Conservation (phyloP, 495 filamentous ascomycete genomes). For the Neurospora terricola region DNA sequence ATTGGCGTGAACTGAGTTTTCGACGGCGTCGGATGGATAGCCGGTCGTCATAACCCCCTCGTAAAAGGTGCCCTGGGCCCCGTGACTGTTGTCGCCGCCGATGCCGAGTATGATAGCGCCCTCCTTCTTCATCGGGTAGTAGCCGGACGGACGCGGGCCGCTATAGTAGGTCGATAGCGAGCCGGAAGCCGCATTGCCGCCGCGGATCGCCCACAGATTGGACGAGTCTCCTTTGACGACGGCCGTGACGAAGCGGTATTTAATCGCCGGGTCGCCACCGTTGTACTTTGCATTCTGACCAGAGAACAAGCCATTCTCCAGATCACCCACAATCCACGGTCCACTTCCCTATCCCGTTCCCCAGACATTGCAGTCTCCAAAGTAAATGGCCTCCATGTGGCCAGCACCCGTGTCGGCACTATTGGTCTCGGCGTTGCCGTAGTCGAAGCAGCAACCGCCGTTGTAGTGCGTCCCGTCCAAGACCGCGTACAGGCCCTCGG, state of each 20-base stretch:
- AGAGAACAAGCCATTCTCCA: slow-evolving; percentile 30
- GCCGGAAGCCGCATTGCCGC: slow-evolving; percentile 43
- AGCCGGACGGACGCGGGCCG: slow-evolving; percentile 26
- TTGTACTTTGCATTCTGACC: slow-evolving; percentile 25
- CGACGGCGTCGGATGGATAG: slow-evolving; percentile 20
- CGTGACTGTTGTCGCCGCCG: slow-evolving; percentile 25
- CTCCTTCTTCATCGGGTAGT: not conserved
- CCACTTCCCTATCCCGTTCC: slow-evolving; percentile 43
- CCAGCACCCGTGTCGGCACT: slow-evolving; percentile 44
- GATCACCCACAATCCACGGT: slow-evolving; percentile 53
- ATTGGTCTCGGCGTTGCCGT: slow-evolving; percentile 49
- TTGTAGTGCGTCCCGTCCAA: slow-evolving; percentile 27
- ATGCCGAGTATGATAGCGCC: not conserved
- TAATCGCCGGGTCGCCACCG: slow-evolving; percentile 33
- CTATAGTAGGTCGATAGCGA: slow-evolving; percentile 45
- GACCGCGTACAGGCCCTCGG: slow-evolving; percentile 51
- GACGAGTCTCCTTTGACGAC: slow-evolving; percentile 39
- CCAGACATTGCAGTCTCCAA: slow-evolving; percentile 37
- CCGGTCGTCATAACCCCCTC: not conserved
- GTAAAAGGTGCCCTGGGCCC: not conserved
- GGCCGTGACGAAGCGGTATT: slow-evolving; percentile 42
- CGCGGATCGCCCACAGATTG: slow-evolving; percentile 45
- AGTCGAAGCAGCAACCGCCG: slow-evolving; percentile 50
- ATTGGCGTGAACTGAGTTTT: slow-evolving; percentile 47
- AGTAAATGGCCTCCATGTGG: slow-evolving; percentile 57